Evolutionary conservation across 2,329 filamentous ascomycete species (phyloP).

Genomic region (Botrytis fabae): DNA sequence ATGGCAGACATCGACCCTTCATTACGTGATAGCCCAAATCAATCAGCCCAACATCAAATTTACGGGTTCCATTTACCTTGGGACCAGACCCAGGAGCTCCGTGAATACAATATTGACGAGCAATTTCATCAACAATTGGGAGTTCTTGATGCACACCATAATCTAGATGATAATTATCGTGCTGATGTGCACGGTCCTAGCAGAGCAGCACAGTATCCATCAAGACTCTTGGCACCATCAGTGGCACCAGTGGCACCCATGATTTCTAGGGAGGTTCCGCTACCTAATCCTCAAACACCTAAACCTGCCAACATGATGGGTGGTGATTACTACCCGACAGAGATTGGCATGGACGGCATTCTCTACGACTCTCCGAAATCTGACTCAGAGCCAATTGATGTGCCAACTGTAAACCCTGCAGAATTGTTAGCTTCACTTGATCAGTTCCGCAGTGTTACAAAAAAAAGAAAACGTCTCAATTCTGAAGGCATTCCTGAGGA

Average conservation of each 20-base stretch:
- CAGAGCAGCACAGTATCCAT: constrained; percentile 29
- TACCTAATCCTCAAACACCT: constrained; percentile 32
- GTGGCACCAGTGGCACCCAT: constrained; percentile 31
- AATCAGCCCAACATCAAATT: background rate
- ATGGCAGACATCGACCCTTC: constrained; percentile 39
- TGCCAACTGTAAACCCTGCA: constrained; percentile 31
- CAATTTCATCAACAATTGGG: constrained; percentile 14
- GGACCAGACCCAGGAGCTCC: background rate
- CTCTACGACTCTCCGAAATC: constrained; percentile 37
- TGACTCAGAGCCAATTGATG: constrained; percentile 25
- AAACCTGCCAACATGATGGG: constrained; percentile 38
- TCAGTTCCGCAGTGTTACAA: constrained; percentile 24
- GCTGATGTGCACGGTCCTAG: constrained; percentile 12
- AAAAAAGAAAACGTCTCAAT: constrained; percentile 31
- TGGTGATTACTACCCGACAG: constrained; percentile 38
- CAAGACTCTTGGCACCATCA: constrained; percentile 32
- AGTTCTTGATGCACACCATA: constrained; percentile 26
- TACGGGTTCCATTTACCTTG: background rate
- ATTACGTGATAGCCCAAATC: constrained; percentile 28
- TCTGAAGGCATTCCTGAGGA: constrained; percentile 26
- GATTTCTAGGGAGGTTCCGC: constrained; percentile 25
- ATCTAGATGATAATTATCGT: constrained; percentile 28
- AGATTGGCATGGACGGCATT: constrained; percentile 37
- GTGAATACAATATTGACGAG: background rate
- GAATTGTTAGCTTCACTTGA: constrained; percentile 32